A percentile compares a stretch with the other conserved stretches of the same genome.
Conservation (phyloP, 129 eudicot genomes). For the Centaurea solstitialis region DNA sequence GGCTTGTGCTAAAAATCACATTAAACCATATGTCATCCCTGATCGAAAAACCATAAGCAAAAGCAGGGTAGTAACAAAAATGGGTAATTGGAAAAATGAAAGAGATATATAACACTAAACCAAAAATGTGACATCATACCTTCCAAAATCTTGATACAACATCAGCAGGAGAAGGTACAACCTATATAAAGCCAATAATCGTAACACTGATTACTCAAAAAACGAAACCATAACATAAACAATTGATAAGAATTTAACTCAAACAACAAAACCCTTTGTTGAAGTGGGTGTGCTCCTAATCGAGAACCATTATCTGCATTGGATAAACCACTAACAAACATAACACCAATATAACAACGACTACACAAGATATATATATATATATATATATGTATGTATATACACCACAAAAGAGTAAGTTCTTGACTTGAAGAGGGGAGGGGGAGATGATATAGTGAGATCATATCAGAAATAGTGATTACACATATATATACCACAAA, state of each 20-base stretch:
- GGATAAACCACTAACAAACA: neutral
- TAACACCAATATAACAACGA: neutral
- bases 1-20: too few relatives aligned
- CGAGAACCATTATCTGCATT: neutral
- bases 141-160: conserved; percentile 63
- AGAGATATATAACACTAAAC: too few relatives aligned
- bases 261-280: neutral
- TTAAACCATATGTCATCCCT: too few relatives aligned
- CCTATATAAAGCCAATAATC: conserved; percentile 35
- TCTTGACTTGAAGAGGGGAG: neutral
- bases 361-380: neutral
- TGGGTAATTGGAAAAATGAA: too few relatives aligned
- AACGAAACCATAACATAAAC: neutral
- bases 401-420: neutral
- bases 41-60: too few relatives aligned
- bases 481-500: too few relatives aligned
- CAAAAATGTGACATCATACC: too few relatives aligned
- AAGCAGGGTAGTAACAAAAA: too few relatives aligned
- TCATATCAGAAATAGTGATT: too few relatives aligned
- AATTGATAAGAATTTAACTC: neutral
- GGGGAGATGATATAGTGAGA: too few relatives aligned
- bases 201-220: neutral
- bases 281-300: neutral
- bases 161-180: conserved; percentile 71
- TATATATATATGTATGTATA: neutral